A percentile compares a stretch with the other conserved stretches of the same genome.
phyloP scores from a whole-genome alignment of 1,284 basidiomycete species.

The Cryptococcus maquisensis region DNA sequence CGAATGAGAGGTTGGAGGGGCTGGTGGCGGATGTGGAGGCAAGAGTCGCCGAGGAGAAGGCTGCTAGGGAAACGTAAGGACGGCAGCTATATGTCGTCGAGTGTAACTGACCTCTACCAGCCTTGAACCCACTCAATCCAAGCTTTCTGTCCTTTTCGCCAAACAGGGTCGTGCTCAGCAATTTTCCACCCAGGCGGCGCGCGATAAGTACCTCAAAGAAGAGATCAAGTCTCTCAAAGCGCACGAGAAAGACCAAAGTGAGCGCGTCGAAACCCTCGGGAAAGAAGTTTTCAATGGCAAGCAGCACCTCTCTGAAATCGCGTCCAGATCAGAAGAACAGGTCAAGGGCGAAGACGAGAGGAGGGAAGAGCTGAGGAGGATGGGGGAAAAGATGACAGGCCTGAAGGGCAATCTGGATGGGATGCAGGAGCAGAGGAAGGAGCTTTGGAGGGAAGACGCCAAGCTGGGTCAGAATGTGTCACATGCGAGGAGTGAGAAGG shows the following conservation, averaged over 20 bases:
- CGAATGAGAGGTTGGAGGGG: conserved; percentile 60
- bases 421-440: conserved; percentile 77
- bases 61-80: conserved; percentile 58
- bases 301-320: conserved; percentile 61
- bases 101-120: conserved; percentile 23
- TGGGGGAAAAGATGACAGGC: conserved; percentile 60
- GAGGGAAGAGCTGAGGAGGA: conserved; percentile 68
- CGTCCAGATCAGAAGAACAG: conserved; percentile 61
- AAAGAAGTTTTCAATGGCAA: conserved; percentile 73
- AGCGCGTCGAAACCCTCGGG: conserved; percentile 60
- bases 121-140: conserved; percentile 68
- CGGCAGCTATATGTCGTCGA: too few species aligned
- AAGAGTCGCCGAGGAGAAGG: conserved; percentile 57
- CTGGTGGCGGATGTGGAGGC: conserved; percentile 65
- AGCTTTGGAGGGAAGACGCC: conserved; percentile 91
- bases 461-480: conserved; percentile 73
- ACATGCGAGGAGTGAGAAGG: conserved; percentile 73
- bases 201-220: conserved; percentile 69
- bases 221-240: conserved; percentile 68
- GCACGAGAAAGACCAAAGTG: conserved; percentile 58
- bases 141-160: conserved; percentile 68
- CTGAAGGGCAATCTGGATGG: conserved; percentile 70
- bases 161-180: conserved; percentile 83
- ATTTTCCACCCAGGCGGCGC: conserved; percentile 75
- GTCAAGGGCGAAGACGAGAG: conserved; percentile 63